These are phyloP conservation scores for Xylaria palmicola DNA, from an alignment of 495 filamentous ascomycete genomes.

Conservation along the genomic window DNA sequence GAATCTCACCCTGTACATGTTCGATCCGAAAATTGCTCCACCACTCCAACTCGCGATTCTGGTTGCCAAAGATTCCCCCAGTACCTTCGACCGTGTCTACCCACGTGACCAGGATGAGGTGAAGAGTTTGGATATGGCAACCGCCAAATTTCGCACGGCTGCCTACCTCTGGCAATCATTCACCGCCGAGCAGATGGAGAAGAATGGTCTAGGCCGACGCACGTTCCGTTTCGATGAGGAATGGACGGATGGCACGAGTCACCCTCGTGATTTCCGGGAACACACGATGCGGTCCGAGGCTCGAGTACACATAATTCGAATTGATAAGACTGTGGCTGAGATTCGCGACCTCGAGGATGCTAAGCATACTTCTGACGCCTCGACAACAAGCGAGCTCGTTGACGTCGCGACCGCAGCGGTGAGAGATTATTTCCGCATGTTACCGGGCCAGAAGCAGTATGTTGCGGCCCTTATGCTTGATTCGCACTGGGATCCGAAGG, in stretches of 20 bases:
- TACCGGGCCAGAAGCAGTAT: conserved; percentile 76
- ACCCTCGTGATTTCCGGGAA: conserved; percentile 63
- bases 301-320: conserved; percentile 78
- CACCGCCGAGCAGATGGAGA: conserved; percentile 91
- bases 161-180: conserved; percentile 96
- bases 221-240: conserved; percentile 90
- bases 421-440: conserved; percentile 67
- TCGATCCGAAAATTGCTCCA: conserved; percentile 71
- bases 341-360: conserved; percentile 73
- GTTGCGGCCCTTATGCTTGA: conserved; percentile 83
- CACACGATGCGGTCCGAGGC: conserved; percentile 84
- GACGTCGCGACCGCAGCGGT: conserved; percentile 74
- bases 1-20: conserved; percentile 78
- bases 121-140: conserved; percentile 72
- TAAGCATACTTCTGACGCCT: conserved; percentile 73
- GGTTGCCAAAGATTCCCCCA: conserved; percentile 83
- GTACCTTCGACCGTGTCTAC: conserved; percentile 78
- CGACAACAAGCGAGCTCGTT: conserved; percentile 68
- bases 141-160: conserved; percentile 85
- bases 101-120: conserved; percentile 74
- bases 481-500: conserved; percentile 75
- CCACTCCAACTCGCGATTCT: conserved; percentile 84
- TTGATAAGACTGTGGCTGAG: conserved; percentile 80
- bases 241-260: conserved; percentile 79
- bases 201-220: conserved; percentile 77